Evolutionary conservation across 352 stramenopile genomes (phyloP), one percentile per base, ranked within the genome.

Genomic region (Pythium volutum): DNA sequence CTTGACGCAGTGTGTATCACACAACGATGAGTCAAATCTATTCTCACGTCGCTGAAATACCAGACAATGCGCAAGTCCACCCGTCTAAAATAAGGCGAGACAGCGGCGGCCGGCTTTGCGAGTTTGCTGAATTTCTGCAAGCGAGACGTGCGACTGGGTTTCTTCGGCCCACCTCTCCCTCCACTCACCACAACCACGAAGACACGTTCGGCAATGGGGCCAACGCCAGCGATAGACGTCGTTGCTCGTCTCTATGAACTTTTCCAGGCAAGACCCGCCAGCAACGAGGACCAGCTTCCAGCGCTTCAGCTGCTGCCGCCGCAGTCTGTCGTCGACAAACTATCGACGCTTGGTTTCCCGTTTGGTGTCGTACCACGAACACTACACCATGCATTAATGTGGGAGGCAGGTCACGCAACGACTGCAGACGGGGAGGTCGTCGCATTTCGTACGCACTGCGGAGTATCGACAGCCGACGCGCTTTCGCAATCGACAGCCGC

Each of bases 371-470:
- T 62, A 9, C 41, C 41, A 10, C 12, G 27, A 18, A 1, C 38
- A 18, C 27, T 54, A 2, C 55, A 62, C n/a, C 43, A 46, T 22
- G 55, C 55, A 11, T 42, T 54, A 11, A 23, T 53, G 27, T 62
- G 55, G 55, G 43, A 62, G 9, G 27, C 41, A 10, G 55, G 55
- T 0, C 23, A 52, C 20, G 43, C 27, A 25, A 39, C 34, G 7
- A 42, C 53, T 22, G 25, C 8, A 16, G 53, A 50, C 15, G 38
- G 36, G n/a, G 8, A 18, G 1, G 31, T 29, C 16, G 15, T 50
- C 9, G 18, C 12, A 10, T 42, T 59, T 10, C 41, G 23, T 7
- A 38, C 25, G 27, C 23, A 22, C 25, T 59, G 53, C 20, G 36
- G 53, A 12, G 10, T 57, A 5, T 47, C 50, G 4, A 34, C 16